Evolutionary conservation across 352 stramenopile species (phyloP).

Genomic region (Thraustochytrium sp.): DNA sequence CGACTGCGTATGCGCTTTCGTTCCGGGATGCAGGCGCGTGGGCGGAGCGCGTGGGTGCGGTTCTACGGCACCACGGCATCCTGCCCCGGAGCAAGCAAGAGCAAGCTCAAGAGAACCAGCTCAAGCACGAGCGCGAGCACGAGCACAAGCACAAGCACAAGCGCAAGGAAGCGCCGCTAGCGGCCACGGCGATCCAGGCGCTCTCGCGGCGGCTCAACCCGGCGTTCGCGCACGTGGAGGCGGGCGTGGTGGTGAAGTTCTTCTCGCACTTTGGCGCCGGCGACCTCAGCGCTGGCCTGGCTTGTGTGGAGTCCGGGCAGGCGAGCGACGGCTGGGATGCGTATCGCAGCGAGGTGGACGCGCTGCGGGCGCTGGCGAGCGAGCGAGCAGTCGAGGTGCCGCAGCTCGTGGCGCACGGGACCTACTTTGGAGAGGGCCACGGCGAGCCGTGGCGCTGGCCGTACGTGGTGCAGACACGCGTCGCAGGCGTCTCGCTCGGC

Average conservation of each 20-base stretch:
- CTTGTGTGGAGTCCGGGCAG: background rate
- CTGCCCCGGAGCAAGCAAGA: background rate
- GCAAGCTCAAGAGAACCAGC: too few species aligned
- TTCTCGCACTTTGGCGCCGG: constrained; percentile 12
- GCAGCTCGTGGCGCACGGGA: background rate
- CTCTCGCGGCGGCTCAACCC: constrained; percentile 14
- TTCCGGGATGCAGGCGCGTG: background rate
- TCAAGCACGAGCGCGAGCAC: too few species aligned
- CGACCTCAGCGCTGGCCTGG: background rate
- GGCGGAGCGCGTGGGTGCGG: background rate
- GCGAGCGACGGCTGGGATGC: background rate
- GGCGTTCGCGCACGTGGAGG: background rate
- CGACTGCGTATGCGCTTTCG: background rate
- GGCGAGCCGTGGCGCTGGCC: constrained; percentile 35
- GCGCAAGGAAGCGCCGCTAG: background rate
- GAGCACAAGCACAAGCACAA: too few species aligned
- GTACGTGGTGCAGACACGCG: background rate
- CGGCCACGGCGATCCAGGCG: background rate
- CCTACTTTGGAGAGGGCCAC: constrained; percentile 9
- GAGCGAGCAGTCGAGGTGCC: too few species aligned
- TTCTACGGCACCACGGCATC: constrained; percentile 7
- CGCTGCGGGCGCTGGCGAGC: too few species aligned
- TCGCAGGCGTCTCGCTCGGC: background rate
- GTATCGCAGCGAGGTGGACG: background rate
- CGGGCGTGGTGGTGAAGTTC: constrained; percentile 27